Evolutionary conservation across 1,284 basidiomycete species (phyloP).

Genomic region (Heterobasidion occidentale): DNA sequence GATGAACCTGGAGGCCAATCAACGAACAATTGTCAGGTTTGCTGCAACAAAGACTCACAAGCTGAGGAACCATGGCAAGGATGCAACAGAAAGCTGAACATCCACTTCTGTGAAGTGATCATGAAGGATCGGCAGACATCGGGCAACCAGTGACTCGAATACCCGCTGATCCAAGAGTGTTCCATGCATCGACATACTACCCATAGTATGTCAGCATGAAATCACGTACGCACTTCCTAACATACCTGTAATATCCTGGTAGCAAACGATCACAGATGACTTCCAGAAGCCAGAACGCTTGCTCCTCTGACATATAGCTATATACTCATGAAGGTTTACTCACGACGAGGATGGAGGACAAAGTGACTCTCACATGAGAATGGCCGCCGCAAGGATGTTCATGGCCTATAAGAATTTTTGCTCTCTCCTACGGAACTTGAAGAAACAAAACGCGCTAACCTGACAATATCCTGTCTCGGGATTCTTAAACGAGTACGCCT

Average conservation of each 20-base stretch:
- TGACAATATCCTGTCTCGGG: constrained; percentile 89
- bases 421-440: neutral
- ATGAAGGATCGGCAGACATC: constrained; percentile 86
- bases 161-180: constrained; percentile 97
- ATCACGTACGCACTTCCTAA: constrained; percentile 8
- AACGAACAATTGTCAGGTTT: neutral
- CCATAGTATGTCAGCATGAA: neutral
- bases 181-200: constrained; percentile 95
- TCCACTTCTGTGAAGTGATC: constrained; percentile 91
- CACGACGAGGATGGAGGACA: constrained; percentile 11
- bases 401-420: constrained; percentile 59
- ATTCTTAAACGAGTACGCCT: constrained; percentile 96
- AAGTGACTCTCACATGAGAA: constrained; percentile 64
- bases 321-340: neutral
- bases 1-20: constrained; percentile 61
- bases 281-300: constrained; percentile 96
- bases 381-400: constrained; percentile 90
- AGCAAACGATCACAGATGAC: constrained; percentile 92
- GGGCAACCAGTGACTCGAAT: constrained; percentile 93
- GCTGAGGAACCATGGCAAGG: constrained; percentile 96
- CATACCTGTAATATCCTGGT: constrained; percentile 94
- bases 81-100: constrained; percentile 95
- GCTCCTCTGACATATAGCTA: constrained; percentile 98
- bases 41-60: constrained; percentile 46
- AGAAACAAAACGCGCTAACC: constrained; percentile 26